Conservation (phyloP, 495 filamentous ascomycete species). For the Cetradonia linearis region DNA sequence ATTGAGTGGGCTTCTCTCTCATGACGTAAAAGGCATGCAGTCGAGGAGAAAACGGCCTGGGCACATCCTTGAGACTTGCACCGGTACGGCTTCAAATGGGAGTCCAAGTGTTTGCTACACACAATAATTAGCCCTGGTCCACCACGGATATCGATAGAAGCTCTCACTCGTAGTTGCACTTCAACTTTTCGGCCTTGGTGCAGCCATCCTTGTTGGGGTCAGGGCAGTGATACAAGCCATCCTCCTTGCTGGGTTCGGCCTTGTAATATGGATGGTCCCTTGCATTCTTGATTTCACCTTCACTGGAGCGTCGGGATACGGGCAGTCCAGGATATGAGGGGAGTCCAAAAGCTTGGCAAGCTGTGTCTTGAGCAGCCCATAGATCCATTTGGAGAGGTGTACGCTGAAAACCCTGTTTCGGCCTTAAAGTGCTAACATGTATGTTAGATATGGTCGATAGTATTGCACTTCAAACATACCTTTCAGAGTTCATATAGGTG, state of each 20-base stretch:
- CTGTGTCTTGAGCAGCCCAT: constrained; percentile 17
- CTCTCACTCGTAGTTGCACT: constrained; percentile 94
- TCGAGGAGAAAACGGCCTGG: constrained; percentile 73
- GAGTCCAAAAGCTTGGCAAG: constrained; percentile 12
- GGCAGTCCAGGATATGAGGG: constrained; percentile 13
- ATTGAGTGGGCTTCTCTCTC: constrained; percentile 90
- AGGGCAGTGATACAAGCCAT: constrained; percentile 86
- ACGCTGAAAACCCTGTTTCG: constrained; percentile 13
- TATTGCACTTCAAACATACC: constrained; percentile 16
- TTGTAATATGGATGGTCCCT: constrained; percentile 73
- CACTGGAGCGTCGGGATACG: constrained; percentile 38
- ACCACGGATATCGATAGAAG: constrained; percentile 12
- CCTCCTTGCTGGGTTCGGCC: constrained; percentile 47
- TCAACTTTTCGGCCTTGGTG: constrained; percentile 80
- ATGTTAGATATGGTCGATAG: constrained; percentile 7
- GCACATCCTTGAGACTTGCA: constrained; percentile 74
- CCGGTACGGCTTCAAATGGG: constrained; percentile 85
- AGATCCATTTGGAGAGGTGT: constrained; percentile 16
- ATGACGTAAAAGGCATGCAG: constrained; percentile 86
- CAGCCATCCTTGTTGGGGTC: constrained; percentile 68
- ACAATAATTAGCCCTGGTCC: constrained; percentile 29
- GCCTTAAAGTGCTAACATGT: constrained; percentile 20
- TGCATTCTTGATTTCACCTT: constrained; percentile 48
- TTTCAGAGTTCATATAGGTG: constrained; percentile 13
- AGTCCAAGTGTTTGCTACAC: constrained; percentile 84